phyloP scores from a whole-genome alignment of 352 stramenopile species.

The Blastocystis sp. region DNA sequence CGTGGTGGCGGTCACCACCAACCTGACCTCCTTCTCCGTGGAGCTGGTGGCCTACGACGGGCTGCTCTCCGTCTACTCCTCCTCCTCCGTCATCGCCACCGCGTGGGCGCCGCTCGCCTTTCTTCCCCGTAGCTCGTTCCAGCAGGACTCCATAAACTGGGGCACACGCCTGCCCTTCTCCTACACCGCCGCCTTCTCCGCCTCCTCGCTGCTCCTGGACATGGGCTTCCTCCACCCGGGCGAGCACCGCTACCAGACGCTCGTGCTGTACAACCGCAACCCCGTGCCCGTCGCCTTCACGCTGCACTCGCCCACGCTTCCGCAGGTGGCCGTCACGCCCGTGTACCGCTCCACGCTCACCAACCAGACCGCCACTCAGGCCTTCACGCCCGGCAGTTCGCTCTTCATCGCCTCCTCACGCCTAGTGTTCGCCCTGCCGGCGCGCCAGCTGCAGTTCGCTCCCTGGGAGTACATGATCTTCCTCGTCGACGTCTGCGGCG shows the following conservation, averaged over 20 bases:
- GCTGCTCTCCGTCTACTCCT: conserved; percentile 22
- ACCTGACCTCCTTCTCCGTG: conserved; percentile 27
- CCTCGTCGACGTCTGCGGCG: conserved; percentile 16
- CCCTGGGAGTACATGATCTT: conserved; percentile 60
- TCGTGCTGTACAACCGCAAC: conserved; percentile 65
- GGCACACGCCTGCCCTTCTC: conserved; percentile 15
- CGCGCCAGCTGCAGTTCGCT: neutral
- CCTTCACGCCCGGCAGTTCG: neutral
- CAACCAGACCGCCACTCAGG: conserved; percentile 29
- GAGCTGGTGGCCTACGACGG: conserved; percentile 53
- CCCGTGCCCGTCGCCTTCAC: neutral
- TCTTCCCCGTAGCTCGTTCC: neutral
- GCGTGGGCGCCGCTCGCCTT: neutral
- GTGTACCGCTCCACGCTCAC: conserved; percentile 34
- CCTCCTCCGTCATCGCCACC: conserved; percentile 4
- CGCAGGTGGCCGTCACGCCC: neutral
- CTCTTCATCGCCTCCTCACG: neutral
- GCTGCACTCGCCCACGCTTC: conserved; percentile 11
- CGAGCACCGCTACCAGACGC: conserved; percentile 58
- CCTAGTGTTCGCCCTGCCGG: conserved; percentile 49
- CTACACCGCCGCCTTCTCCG: neutral
- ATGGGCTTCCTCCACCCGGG: conserved; percentile 45
- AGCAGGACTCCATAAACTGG: conserved; percentile 25
- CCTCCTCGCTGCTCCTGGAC: conserved; percentile 11
- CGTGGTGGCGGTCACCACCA: conserved; percentile 4